phyloP scores from a whole-genome alignment of 1,284 basidiomycete genomes.

The Porodaedalea pini region DNA sequence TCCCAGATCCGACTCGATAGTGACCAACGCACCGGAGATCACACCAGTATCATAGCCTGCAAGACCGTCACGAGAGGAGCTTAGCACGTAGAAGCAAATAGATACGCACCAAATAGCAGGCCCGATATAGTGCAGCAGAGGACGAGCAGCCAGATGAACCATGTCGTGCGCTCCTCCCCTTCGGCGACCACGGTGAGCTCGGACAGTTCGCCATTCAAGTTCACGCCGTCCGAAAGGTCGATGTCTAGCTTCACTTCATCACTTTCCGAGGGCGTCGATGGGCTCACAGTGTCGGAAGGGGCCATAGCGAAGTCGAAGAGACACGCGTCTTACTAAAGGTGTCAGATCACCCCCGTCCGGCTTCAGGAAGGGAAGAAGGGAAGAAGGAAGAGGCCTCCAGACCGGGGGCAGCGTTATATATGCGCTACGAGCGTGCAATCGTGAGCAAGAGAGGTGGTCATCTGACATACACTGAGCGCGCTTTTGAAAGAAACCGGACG shows the following conservation, averaged over 20 bases:
- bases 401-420: no score
- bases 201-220: slow-evolving; percentile 46
- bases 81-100: not conserved
- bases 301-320: no score
- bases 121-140: slow-evolving; percentile 70
- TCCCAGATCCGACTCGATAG: slow-evolving; percentile 67
- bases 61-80: not conserved
- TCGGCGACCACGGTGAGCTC: slow-evolving; percentile 62
- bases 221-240: not conserved
- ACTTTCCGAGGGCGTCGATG: not conserved
- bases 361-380: no score
- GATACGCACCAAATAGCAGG: slow-evolving; percentile 67
- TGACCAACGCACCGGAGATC: slow-evolving; percentile 73
- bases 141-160: slow-evolving; percentile 70
- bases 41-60: slow-evolving; percentile 79
- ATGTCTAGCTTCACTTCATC: not conserved
- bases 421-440: no score
- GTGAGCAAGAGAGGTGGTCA: no score
- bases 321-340: no score
- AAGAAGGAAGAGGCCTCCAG: no score
- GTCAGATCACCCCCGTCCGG: no score
- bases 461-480: no score
- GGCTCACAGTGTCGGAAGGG: no score
- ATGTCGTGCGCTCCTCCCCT: slow-evolving; percentile 64
- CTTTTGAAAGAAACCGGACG: no score